Evolutionary conservation across 2,329 filamentous ascomycete genomes (phyloP).

Genomic region (Thelonectria olida): DNA sequence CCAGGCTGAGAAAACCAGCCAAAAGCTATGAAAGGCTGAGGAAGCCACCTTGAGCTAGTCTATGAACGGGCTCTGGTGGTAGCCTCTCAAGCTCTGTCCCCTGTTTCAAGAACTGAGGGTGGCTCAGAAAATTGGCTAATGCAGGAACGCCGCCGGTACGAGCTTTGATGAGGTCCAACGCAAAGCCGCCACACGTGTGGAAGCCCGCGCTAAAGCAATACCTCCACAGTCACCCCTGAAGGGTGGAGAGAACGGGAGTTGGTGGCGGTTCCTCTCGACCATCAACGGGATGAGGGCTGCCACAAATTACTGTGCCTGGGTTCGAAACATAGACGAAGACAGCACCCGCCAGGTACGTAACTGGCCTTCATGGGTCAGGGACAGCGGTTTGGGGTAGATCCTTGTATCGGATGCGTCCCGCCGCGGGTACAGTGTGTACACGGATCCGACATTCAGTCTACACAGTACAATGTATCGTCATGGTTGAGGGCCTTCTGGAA

Average conservation of each 20-base stretch:
- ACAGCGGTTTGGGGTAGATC: conserved; percentile 17
- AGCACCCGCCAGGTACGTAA: conserved; percentile 17
- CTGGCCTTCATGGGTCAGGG: conserved; percentile 12
- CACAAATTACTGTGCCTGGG: conserved; percentile 29
- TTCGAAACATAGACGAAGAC: conserved; percentile 29
- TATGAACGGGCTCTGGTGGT: conserved; percentile 21
- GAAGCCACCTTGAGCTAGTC: conserved; percentile 19
- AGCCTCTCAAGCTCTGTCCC: conserved; percentile 29
- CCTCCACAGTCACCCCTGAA: conserved; percentile 32
- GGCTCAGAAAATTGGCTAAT: conserved; percentile 41
- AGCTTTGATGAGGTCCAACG: conserved; percentile 37
- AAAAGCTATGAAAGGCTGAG: conserved; percentile 6
- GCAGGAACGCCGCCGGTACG: conserved; percentile 41
- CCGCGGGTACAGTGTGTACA: conserved; percentile 27
- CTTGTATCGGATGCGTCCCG: conserved; percentile 13
- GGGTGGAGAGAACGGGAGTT: conserved; percentile 38
- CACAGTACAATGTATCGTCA: conserved; percentile 28
- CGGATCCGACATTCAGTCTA: not conserved
- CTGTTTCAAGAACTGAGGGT: conserved; percentile 40
- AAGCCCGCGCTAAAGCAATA: conserved; percentile 30
- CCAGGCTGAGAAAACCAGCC: not conserved
- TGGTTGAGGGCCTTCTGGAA: conserved; percentile 40
- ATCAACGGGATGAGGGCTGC: conserved; percentile 30
- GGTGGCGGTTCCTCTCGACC: conserved; percentile 37
- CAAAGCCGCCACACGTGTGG: conserved; percentile 39